A percentile compares a stretch with the other conserved stretches of the same genome.
These are phyloP conservation scores for Pseudotulostoma volvatum DNA, from an alignment of 495 filamentous ascomycete species.

Conservation along the genomic window DNA sequence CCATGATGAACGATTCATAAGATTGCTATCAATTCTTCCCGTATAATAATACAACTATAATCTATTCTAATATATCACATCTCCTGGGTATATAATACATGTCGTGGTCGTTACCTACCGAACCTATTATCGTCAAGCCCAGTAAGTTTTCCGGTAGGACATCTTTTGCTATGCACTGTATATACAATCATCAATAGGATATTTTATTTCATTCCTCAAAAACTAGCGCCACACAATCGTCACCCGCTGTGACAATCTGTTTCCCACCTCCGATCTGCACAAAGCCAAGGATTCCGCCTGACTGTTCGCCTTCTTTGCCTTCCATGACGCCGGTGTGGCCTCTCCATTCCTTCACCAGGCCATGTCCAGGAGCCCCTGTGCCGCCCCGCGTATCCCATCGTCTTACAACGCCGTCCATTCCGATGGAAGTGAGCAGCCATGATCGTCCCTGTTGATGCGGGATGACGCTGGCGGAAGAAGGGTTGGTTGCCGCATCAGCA, in stretches of 20 bases:
- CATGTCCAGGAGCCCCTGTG: constrained; percentile 43
- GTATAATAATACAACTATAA: too few relatives aligned
- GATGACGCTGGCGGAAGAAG: constrained; percentile 12
- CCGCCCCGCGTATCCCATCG: constrained; percentile 78
- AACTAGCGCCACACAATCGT: constrained; percentile 60
- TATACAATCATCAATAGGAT: too few relatives aligned
- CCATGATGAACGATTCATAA: too few relatives aligned
- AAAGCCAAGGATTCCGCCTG: constrained; percentile 79
- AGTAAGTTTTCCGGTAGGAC: too few relatives aligned
- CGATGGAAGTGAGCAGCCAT: constrained; percentile 62
- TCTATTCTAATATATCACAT: too few relatives aligned
- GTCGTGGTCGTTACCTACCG: too few relatives aligned
- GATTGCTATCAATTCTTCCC: too few relatives aligned
- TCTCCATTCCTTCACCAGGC: constrained; percentile 61
- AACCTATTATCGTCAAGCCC: too few relatives aligned
- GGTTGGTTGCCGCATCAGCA: constrained; percentile 11
- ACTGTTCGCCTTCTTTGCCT: constrained; percentile 36
- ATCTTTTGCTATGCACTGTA: too few relatives aligned
- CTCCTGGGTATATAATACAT: too few relatives aligned
- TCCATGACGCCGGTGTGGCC: constrained; percentile 68
- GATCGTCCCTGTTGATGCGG: constrained; percentile 19
- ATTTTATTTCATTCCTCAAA: constrained; percentile 37
- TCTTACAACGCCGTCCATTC: constrained; percentile 74
- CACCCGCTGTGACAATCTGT: constrained; percentile 70
- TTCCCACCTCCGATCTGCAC: constrained; percentile 52